Percentiles rank a stretch among this genome's conserved stretches.
Conservation (phyloP, 805 yeast genomes). For the Millerozyma acaciae region DNA sequence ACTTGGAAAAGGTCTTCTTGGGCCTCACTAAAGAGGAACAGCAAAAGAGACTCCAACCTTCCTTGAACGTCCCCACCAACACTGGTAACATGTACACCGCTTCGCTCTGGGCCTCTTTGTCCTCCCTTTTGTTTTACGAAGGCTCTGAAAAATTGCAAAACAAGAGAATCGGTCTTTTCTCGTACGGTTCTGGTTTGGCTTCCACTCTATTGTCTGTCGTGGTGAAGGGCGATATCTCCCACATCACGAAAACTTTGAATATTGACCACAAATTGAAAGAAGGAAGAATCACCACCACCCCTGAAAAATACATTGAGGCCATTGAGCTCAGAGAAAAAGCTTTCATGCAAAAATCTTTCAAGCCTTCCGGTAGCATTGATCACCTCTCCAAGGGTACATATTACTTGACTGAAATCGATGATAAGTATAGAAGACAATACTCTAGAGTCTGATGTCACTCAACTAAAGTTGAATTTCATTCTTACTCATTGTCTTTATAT, state of each 20-base stretch:
- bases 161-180: constrained; percentile 87
- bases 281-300: constrained; percentile 63
- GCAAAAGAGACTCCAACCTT: constrained; percentile 69
- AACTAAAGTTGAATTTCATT: constrained; percentile 5
- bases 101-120: constrained; percentile 81
- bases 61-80: constrained; percentile 86
- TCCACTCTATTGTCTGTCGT: constrained; percentile 77
- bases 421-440: constrained; percentile 81
- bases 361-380: constrained; percentile 78
- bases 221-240: constrained; percentile 75
- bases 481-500: neutral
- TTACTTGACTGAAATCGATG: constrained; percentile 81
- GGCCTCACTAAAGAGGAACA: constrained; percentile 66
- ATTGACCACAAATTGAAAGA: constrained; percentile 61
- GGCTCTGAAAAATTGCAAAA: constrained; percentile 71
- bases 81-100: constrained; percentile 99
- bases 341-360: constrained; percentile 73
- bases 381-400: constrained; percentile 71
- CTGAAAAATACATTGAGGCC: constrained; percentile 77
- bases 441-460: constrained; percentile 59
- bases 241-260: constrained; percentile 61
- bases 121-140: constrained; percentile 74
- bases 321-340: constrained; percentile 84
- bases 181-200: constrained; percentile 98
- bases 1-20: constrained; percentile 81